Conservation (phyloP, 75 land plant genomes). For the Adiantum capillusveneris region DNA sequence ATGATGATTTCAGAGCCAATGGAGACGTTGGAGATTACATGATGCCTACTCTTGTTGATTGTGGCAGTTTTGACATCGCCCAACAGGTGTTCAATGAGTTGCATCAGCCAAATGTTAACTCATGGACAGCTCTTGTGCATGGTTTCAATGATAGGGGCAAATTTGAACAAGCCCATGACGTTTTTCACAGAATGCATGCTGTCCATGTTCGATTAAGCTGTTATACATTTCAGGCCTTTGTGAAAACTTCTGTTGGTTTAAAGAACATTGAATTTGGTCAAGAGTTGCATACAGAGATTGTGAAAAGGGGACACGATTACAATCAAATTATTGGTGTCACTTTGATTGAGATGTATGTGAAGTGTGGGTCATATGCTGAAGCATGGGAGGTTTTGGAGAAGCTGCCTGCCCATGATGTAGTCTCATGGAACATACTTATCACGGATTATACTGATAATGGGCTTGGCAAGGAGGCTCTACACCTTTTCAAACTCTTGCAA, state of each 20-base stretch:
- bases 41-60: slow-evolving; percentile 3
- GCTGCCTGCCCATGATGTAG: slow-evolving; percentile 21
- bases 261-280: not conserved
- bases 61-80: not conserved
- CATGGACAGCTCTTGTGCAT: slow-evolving; percentile 2
- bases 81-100: not conserved
- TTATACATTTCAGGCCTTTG: not conserved
- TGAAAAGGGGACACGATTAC: not conserved
- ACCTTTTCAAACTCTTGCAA: slow-evolving; percentile 17
- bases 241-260: not conserved
- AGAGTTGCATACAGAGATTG: not conserved
- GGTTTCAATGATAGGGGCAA: not conserved
- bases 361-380: slow-evolving; percentile 7
- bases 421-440: slow-evolving; percentile 44
- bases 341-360: slow-evolving; percentile 16
- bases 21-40: not conserved
- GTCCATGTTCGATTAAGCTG: not conserved
- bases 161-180: not conserved
- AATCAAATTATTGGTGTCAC: slow-evolving; percentile 4
- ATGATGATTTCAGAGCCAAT: not conserved
- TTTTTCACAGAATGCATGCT: not conserved
- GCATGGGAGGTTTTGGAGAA: slow-evolving; percentile 14
- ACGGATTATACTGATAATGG: slow-evolving; percentile 28
- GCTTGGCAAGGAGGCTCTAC: slow-evolving; percentile 16
- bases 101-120: not conserved